A percentile compares a stretch with the other conserved stretches of the same genome.
Conservation (phyloP, 768 basidiomycete species). For the Leccinellum luteum region DNA sequence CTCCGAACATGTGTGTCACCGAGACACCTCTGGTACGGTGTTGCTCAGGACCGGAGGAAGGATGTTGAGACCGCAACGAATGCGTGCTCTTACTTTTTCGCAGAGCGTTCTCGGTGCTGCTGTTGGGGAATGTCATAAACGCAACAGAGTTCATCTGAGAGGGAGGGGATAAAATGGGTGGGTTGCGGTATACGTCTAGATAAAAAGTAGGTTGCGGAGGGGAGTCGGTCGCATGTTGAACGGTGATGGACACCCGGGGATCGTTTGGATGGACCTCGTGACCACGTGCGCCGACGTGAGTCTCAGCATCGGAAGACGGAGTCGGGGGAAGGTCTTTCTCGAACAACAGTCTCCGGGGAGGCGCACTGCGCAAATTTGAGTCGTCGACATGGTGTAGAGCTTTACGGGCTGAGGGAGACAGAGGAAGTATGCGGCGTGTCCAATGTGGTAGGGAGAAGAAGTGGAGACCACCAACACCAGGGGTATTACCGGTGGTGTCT, state of each 20-base stretch:
- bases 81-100: slow-evolving; percentile 56
- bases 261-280: slow-evolving; percentile 6
- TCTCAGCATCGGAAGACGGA: slow-evolving; percentile 18
- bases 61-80: slow-evolving; percentile 16
- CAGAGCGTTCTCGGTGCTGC: slow-evolving; percentile 23
- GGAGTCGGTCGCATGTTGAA: slow-evolving; percentile 21
- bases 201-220: slow-evolving; percentile 57
- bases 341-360: slow-evolving; percentile 10
- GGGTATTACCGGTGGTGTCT: slow-evolving; percentile 36
- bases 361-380: slow-evolving; percentile 16
- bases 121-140: slow-evolving; percentile 32
- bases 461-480: slow-evolving; percentile 38
- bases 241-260: slow-evolving; percentile 14
- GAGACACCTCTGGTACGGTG: slow-evolving; percentile 56
- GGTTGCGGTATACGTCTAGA: slow-evolving; percentile 54
- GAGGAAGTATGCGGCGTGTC: slow-evolving; percentile 49
- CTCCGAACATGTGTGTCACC: slow-evolving; percentile 43
- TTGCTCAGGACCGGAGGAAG: slow-evolving; percentile 12
- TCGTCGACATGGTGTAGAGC: slow-evolving; percentile 22
- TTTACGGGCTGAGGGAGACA: slow-evolving; percentile 30
- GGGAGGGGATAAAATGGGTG: slow-evolving; percentile 42
- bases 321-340: slow-evolving; percentile 55
- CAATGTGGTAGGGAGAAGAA: slow-evolving; percentile 68
- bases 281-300: not conserved
- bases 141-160: slow-evolving; percentile 49